These are phyloP conservation scores for Fagus sylvatica DNA, from an alignment of 306 rosid genomes.

Conservation along the genomic window DNA sequence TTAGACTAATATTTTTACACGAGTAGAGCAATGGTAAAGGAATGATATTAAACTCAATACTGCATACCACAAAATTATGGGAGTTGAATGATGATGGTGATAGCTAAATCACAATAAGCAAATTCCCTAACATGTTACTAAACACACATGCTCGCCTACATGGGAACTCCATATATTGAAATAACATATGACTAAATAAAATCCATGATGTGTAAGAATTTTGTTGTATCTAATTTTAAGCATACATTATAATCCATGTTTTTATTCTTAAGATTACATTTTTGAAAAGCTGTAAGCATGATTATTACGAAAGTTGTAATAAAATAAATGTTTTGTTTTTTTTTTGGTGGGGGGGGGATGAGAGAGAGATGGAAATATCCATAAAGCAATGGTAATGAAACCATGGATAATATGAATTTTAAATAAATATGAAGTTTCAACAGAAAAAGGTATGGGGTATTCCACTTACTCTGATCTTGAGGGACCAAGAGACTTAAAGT, in stretches of 20 bases:
- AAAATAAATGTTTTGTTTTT: neutral
- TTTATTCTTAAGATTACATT: neutral
- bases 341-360: neutral
- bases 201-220: constrained; percentile 4
- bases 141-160: neutral
- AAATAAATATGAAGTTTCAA: neutral
- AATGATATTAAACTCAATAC: no score
- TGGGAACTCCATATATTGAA: no score
- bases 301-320: neutral
- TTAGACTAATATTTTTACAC: no score
- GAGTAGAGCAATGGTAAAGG: no score
- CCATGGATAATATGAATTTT: neutral
- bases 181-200: no score
- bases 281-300: neutral
- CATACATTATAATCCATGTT: constrained; percentile 67
- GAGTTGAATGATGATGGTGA: no score
- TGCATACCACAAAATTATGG: no score
- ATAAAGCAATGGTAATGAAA: no score
- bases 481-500: constrained; percentile 74
- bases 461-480: constrained; percentile 79
- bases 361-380: neutral
- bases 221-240: constrained; percentile 11
- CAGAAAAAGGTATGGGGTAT: constrained; percentile 7
- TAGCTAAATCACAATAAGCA: neutral
- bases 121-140: neutral